phyloP scores from a whole-genome alignment of 345 rosid genomes.

The Linum lewisii region DNA sequence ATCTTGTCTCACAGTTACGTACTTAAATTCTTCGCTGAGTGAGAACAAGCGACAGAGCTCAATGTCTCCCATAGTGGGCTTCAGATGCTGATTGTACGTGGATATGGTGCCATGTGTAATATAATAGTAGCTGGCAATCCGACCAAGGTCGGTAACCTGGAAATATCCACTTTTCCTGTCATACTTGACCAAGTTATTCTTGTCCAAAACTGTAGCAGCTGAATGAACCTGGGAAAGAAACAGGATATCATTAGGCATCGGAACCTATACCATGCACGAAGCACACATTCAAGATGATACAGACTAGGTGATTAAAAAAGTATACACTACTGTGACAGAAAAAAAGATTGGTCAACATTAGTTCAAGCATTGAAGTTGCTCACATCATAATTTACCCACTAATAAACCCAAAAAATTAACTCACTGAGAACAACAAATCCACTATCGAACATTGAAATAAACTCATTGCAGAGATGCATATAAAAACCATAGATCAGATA shows the following conservation, averaged over 20 bases:
- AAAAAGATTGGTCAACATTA: too few relatives aligned
- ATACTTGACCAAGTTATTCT: slow-evolving; percentile 77
- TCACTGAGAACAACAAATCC: not conserved
- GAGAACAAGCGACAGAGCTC: slow-evolving; percentile 83
- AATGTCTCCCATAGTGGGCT: slow-evolving; percentile 95
- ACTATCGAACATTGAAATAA: not conserved
- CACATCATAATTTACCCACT: not conserved
- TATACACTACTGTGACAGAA: too few relatives aligned
- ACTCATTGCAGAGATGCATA: not conserved
- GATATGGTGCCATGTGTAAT: slow-evolving; percentile 88
- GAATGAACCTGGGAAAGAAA: slow-evolving; percentile 61
- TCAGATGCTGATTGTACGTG: slow-evolving; percentile 83
- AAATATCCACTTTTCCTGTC: slow-evolving; percentile 90
- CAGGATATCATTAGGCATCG: not conserved
- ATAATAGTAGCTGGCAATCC: slow-evolving; percentile 96
- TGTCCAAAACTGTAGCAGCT: slow-evolving; percentile 86
- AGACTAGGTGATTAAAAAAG: not conserved
- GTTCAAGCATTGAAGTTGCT: not conserved
- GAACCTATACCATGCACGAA: not conserved
- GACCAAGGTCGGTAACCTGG: slow-evolving; percentile 97
- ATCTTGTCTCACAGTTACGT: slow-evolving; percentile 91
- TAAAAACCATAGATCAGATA: not conserved
- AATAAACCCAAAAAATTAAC: not conserved
- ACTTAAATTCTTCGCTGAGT: slow-evolving; percentile 87
- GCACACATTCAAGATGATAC: not conserved